Conservation (phyloP, 108 stramenopile species). For the Skeletonema grethae region DNA sequence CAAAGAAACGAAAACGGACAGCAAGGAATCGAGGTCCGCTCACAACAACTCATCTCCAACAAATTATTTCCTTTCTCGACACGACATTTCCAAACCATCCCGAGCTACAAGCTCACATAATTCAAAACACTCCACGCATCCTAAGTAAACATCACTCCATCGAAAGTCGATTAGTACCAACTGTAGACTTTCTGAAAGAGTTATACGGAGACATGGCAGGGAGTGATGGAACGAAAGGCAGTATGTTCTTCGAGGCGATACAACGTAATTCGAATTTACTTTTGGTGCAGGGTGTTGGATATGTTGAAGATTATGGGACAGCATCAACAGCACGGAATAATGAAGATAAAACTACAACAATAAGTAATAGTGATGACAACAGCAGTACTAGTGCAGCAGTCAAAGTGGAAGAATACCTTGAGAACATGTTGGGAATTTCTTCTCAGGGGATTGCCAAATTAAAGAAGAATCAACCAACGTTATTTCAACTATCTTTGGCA, state of each 20-base stretch:
- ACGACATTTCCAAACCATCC: conserved; percentile 33
- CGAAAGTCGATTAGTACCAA: conserved; percentile 59
- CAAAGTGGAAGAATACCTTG: conserved; percentile 50
- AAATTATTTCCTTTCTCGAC: conserved; percentile 67
- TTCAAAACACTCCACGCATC: conserved; percentile 72
- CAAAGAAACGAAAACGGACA: conserved; percentile 11
- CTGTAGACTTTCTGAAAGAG: conserved; percentile 64
- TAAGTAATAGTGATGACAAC: not conserved
- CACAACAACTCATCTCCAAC: conserved; percentile 37
- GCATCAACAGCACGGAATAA: not conserved
- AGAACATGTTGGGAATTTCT: conserved; percentile 40
- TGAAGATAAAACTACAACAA: not conserved
- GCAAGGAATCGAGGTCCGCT: conserved; percentile 30
- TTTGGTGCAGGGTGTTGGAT: conserved; percentile 67
- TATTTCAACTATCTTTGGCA: conserved; percentile 60
- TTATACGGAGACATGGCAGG: conserved; percentile 57
- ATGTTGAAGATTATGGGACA: conserved; percentile 26
- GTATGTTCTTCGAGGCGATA: conserved; percentile 67
- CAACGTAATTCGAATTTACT: conserved; percentile 72
- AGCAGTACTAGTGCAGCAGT: not conserved
- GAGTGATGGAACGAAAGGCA: conserved; percentile 25
- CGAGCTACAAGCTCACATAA: conserved; percentile 38
- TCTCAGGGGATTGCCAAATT: conserved; percentile 43
- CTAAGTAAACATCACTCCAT: conserved; percentile 59
- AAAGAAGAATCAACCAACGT: conserved; percentile 54